Evolutionary conservation across 2,329 filamentous ascomycete genomes (phyloP), one percentile per base, ranked within the genome.

Genomic region (Venturia asperata): DNA sequence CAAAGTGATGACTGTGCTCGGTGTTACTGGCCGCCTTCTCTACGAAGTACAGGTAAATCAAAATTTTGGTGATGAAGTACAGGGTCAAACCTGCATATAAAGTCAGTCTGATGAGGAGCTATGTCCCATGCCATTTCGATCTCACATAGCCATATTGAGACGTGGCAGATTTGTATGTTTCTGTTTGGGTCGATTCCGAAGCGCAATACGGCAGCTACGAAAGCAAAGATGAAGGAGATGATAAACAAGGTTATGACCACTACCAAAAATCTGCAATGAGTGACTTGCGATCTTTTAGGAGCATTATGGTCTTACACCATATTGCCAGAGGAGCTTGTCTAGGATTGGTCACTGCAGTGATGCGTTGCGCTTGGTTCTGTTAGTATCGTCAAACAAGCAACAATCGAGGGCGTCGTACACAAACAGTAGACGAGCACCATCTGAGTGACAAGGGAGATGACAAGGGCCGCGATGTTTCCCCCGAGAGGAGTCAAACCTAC

Each of bases 21-120:
- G 49, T 9, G 30, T 6, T n/a, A 74, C 80, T 71, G 74, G 85
- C 83, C 55, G 82, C 84, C 73, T 85, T 85, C 71, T 88, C 86
- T 0, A 86, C 84, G 2, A 88, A 76, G 70, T 87, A 88, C 34
- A 85, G 77, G 70, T 87, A 88, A n/a, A 87, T 84, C 27, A 87
- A 74, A 75, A 87, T 82, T 76, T 88, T 88, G 2, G 85, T 86
- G 1, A 83, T 83, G 63, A 87, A 78, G 70, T 88, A 88, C 68
- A 82, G 87, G 6, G 81, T 74, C 1, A 88, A 76, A 65, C 72
- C 71, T 73, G 15, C 41, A 34, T 47, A 24, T 24, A 47, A 39
- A 5, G 43, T 64, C 62, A 66, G 49, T 21, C 19, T 39, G 5
- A 9, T 62, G 9, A 21, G 21, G 62, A 24, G 27, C 27, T 21